Evolutionary conservation across 164 flowering plant genomes (phyloP), one percentile per base, ranked within the genome.

Genomic region (Cinnamomum micranthum): DNA sequence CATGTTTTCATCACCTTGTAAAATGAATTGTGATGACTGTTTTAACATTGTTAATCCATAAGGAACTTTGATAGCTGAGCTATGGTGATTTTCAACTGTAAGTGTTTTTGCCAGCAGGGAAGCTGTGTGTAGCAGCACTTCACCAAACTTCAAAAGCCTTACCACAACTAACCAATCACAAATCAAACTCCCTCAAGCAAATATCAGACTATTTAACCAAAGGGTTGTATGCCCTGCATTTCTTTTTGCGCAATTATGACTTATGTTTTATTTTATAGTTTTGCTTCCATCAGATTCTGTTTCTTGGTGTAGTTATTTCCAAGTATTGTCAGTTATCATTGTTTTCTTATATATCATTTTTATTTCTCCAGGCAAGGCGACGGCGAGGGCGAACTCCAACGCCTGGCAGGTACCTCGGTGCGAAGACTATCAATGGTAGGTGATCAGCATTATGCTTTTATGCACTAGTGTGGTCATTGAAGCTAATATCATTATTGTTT

Each of bases 161-260:
- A 72, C 81, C 81, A 78, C 85, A 83, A 87, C 82, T 85, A 90
- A 82, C 90, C 86, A 86, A 55, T 55, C 75, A 81, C 89, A 88
- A 88, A 84, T 83, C 92, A 90, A 89, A 85, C 76, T 74, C 87
- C 73, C 81, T 68, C 87, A 81, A 83, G 87, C 79, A 86, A 88
- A 86, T 81, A 80, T 82, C 94, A 88, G 93, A 89, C 85, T 78
- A 74, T 76, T 80, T 73, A 69, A 65, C 77, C 87, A 78, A 85
- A 87, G 98, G 97, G 97, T 92, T 92, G 97, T 93, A 92, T 93
- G 91, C 95, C 97, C 94, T 87, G 88, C 89, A 88, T 88, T 86
- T 83, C 90, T 85, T 87, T 35, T 85, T 72, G 77, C 76, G 72
- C 80, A 66, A 68, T 83, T 84, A 41, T 66, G 41, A 35, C 47